Percentiles rank a stretch among this genome's conserved stretches.
Evolutionary conservation across 768 basidiomycete species (phyloP).

Genomic region (Rhodotorula babjevae): DNA sequence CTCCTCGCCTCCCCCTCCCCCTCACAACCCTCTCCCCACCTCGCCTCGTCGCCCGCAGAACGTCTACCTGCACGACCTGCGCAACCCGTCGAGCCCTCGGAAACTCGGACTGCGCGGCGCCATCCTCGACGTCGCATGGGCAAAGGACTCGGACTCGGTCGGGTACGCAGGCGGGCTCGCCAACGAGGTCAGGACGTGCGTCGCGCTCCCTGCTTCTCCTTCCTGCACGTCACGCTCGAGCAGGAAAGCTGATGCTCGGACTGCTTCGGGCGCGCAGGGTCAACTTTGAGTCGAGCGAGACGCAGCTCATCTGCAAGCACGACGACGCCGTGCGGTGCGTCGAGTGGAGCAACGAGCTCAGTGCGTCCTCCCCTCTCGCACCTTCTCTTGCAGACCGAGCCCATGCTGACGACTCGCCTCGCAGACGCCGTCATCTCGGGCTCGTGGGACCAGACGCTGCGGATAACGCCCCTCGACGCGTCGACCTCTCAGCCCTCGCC

Average conservation of each 20-base stretch:
- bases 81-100: conserved; percentile 58
- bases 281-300: conserved; percentile 68
- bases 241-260: background rate
- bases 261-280: conserved; percentile 54
- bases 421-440: conserved; percentile 73
- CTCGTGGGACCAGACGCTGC: conserved; percentile 86
- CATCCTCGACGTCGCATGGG: conserved; percentile 70
- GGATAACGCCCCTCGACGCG: conserved; percentile 69
- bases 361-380: conserved; percentile 51
- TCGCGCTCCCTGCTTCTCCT: conserved; percentile 25
- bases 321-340: conserved; percentile 73
- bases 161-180: conserved; percentile 86
- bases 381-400: background rate
- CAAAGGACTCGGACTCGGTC: conserved; percentile 48
- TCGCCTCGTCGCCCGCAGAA: conserved; percentile 49
- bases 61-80: conserved; percentile 58
- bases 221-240: background rate
- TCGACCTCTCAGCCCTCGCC: conserved; percentile 51
- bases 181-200: conserved; percentile 73
- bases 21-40: conserved; percentile 42
- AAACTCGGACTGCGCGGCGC: conserved; percentile 86
- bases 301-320: conserved; percentile 72
- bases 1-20: conserved; percentile 27
- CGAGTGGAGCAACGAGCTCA: conserved; percentile 61
- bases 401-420: background rate